Percentiles rank a stretch among this genome's conserved stretches.
Evolutionary conservation across 306 rosid species (phyloP).

Genomic region (Rosa lucieae): DNA sequence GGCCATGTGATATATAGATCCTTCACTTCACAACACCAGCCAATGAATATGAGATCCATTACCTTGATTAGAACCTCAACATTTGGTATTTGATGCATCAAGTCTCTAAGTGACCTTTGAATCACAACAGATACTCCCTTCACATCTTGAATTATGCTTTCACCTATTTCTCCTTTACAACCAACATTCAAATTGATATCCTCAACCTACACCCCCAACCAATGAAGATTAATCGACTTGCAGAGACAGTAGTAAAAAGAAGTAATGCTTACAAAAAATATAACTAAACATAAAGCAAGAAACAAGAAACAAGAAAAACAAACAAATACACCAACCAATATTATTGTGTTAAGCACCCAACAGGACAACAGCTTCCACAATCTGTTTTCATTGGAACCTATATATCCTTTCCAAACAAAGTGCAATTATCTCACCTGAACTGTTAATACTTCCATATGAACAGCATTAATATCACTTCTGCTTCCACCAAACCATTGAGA

Average conservation of each 20-base stretch:
- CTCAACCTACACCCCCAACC: constrained; percentile 60
- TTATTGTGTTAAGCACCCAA: neutral
- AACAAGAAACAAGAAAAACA: neutral
- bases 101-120: constrained; percentile 86
- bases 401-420: constrained; percentile 9
- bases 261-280: neutral
- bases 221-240: constrained; percentile 18
- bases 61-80: constrained; percentile 71
- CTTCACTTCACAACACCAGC: constrained; percentile 10
- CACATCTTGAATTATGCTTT: constrained; percentile 90
- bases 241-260: neutral
- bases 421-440: constrained; percentile 63
- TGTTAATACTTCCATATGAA: constrained; percentile 79
- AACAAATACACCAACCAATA: neutral
- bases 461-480: constrained; percentile 75
- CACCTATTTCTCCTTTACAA: constrained; percentile 69
- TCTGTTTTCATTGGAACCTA: constrained; percentile 17
- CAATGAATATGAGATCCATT: constrained; percentile 22
- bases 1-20: neutral
- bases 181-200: constrained; percentile 95
- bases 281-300: neutral
- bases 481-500: constrained; percentile 86
- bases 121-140: constrained; percentile 79
- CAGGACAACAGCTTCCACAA: constrained; percentile 4
- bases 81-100: constrained; percentile 70